Base-by-base conservation (phyloP, 2,329 filamentous ascomycete species). In the Karstenula rhodostoma region DNA sequence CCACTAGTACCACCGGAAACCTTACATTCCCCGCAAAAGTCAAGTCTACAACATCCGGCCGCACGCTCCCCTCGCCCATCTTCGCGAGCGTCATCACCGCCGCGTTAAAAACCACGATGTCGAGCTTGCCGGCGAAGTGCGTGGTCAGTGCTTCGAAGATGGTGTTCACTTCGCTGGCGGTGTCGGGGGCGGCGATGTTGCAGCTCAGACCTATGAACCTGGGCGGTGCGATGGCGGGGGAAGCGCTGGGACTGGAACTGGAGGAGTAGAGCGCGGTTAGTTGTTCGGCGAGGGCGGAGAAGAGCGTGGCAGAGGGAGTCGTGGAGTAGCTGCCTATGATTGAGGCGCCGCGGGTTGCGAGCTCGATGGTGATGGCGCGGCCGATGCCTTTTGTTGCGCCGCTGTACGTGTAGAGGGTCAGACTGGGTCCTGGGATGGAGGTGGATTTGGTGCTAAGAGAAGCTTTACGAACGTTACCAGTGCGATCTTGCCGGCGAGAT, bases 301-400 rank as follows among this genome's bases (percentile, higher is more conserved):
- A 67, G 37, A 64, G 61, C 7, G 60, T 59, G 0, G 64, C 54
- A 4, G 69, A 70, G 35, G 61, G 25, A 0, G 59, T 48, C 15
- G 61, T 61, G 3, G 68, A 67, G 53, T 62, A 73, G 8, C 69
- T 73, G 22, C 70, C 70, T 10, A 72, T 42, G 25, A 72, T 63
- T 5, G 64, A 67, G 27, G 64, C 65, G 13, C 70, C 70, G 10
- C 70, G 68, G 29, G 55, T 66, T 33, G 70, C 69, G 19, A 73
- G 66, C 10, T 71, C 56, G 57, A 72, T 59, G 32, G 58, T 58
- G 17, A 73, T 73, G 22, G 68, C 67, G 6, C 67, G 65, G 15
- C 71, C 70, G 37, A 71, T 73, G 25, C 71, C 71, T 64, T 67
- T 67, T 23, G 64, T 70, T 40, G 70, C 71, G 6, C 69, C 71